Base-by-base conservation (phyloP, 202 grass and related monocot species). In the Panicum hallii region DNA sequence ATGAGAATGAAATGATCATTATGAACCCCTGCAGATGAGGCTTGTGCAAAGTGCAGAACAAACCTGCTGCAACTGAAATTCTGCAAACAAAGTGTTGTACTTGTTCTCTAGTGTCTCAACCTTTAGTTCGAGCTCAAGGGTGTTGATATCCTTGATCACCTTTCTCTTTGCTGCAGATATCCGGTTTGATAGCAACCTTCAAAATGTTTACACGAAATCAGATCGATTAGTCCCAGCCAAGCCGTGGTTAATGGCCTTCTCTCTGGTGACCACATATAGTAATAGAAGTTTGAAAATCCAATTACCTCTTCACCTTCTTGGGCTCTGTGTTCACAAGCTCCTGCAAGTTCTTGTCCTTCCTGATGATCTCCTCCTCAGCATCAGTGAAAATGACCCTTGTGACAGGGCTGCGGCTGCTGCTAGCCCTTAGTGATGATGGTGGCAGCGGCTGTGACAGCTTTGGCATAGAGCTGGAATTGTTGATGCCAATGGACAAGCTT, bases 241-340 rank as follows among this genome's bases (percentile, higher is more conserved):
- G 7, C 15, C 34, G 40, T 36, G 5, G 20, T 17, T 38, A 65
- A 38, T 1, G 5, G 6, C 12, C 12, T 7, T 34, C 62, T 36
- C 28, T 36, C 14, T 1, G 2, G 34, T 66, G 14, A 17, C 3
- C 1, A 10, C 6, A 53, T 5, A 9, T 5, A 73, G 50, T 32
- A 17, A 17, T 20, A 1, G 7, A n/a, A 65, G 30, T 36, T 30
- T 7, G 16, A 5, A n/a, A 40, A 10, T 38, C 2, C 15, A 20
- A 40, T 54, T 75, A 76, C 73, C 52, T 58, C 73, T 58, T 76
- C 36, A 56, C 36, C 53, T 6, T 76, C 53, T 58, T 76, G 0
- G 11, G 11, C 7, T 76, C 32, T 13, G 9, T 41, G 6, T 0
- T 75, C 52, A 56, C 3, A 41, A 75, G 72, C 11, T 75, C 50